These are phyloP conservation scores for Botrytis deweyae DNA, from an alignment of 2,329 filamentous ascomycete genomes.

Conservation along the genomic window DNA sequence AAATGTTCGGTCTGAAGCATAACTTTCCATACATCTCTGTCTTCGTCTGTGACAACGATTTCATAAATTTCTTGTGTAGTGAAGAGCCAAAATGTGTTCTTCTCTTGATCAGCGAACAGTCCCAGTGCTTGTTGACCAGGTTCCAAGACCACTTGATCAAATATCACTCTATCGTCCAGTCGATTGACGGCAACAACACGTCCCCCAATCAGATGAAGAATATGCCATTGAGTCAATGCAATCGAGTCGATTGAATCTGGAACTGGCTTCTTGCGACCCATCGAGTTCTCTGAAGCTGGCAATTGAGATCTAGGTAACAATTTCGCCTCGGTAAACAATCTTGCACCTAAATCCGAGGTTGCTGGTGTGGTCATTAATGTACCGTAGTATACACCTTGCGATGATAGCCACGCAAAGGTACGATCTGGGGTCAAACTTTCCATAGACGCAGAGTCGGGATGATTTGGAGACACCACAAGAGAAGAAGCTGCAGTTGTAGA, in stretches of 20 bases:
- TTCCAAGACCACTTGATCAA: conserved; percentile 83
- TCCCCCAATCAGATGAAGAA: conserved; percentile 78
- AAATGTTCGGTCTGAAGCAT: conserved; percentile 86
- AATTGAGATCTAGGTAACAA: conserved; percentile 74
- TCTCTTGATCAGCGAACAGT: conserved; percentile 83
- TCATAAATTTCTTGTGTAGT: conserved; percentile 90
- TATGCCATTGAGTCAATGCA: conserved; percentile 89
- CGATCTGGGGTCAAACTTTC: conserved; percentile 64
- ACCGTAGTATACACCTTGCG: conserved; percentile 86
- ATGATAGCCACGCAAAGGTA: conserved; percentile 86
- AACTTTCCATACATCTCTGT: conserved; percentile 91
- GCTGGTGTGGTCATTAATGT: conserved; percentile 63
- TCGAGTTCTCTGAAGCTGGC: conserved; percentile 63
- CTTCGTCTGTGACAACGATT: conserved; percentile 85
- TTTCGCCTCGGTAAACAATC: conserved; percentile 76
- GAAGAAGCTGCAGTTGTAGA: conserved; percentile 60
- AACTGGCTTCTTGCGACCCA: conserved; percentile 62
- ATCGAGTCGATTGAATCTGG: conserved; percentile 77
- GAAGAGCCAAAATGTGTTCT: conserved; percentile 97
- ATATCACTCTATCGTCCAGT: conserved; percentile 80
- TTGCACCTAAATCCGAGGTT: conserved; percentile 65
- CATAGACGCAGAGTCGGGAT: conserved; percentile 52
- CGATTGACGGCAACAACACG: conserved; percentile 83
- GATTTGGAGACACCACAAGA: conserved; percentile 75
- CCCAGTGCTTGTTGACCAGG: conserved; percentile 77